Base-by-base conservation (phyloP, 352 stramenopile species). In the Phytophthora vignae region DNA sequence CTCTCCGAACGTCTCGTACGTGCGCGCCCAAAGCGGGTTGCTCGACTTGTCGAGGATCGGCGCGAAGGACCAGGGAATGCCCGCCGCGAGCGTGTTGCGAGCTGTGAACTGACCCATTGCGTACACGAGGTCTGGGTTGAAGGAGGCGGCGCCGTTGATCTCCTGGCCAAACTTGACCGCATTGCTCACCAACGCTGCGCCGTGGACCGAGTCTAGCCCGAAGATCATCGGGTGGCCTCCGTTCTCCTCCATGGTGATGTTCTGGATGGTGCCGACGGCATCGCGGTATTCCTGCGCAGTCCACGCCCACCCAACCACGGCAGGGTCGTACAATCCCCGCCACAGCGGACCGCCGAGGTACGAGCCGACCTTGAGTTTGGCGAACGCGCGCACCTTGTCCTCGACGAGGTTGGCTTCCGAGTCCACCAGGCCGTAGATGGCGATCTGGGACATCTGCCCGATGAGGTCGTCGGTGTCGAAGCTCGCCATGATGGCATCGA, bases 1-100 rank as follows among this genome's bases (percentile, higher is more conserved):
- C 79, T 98, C 91, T 7, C 95, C 93, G 81, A 98, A 98, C 7
- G 93, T 98, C 74, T 98, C 95, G 60, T 92, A 98, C 14, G 94
- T 88, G 1, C 94, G 79, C 12, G 85, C 69, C 93, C 94, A 98
- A 46, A 93, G 73, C 9, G 91, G 87, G 59, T 98, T 91, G 60
- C 90, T 86, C 2, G 85, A 84, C 53, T 98, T 78, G 62, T 93
- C 86, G 11, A 91, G 76, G 17, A 97, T 89, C 5, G 94, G 94
- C 27, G 76, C 82, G 73, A 98, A 98, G 9, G 98, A 73, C 92
- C 92, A 98, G 11, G 82, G 82, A n/a, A 97, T 94, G 0, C 91
- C 94, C 0, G 87, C 90, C n/a, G 89, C 90, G 21, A 87, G 70
- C 0, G 91, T 98, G 71, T 98, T 93, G 2, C 85, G 78, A 21